A percentile compares a stretch with the other conserved stretches of the same genome.
These are phyloP conservation scores for Fusarium annulatum DNA, from an alignment of 2,329 filamentous ascomycete species.

Conservation along the genomic window DNA sequence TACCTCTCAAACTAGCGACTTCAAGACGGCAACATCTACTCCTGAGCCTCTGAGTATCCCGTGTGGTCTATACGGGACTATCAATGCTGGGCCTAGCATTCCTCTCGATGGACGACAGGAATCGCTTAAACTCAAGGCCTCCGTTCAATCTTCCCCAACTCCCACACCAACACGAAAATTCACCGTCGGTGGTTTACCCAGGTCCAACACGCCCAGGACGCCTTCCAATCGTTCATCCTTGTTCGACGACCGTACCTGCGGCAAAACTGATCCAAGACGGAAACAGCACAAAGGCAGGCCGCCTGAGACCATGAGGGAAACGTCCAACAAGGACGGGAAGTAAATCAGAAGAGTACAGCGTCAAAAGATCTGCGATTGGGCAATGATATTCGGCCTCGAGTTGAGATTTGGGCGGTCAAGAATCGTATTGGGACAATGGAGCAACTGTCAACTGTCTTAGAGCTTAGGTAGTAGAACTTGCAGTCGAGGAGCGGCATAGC, in stretches of 20 bases:
- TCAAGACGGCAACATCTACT: neutral
- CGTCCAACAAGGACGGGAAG: neutral
- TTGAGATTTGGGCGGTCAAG: neutral
- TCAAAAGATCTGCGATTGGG: rapidly evolving
- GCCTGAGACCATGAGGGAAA: rapidly evolving
- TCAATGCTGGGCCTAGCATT: neutral
- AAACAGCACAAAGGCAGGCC: rapidly evolving
- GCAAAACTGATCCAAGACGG: rapidly evolving
- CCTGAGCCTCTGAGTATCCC: rapidly evolving
- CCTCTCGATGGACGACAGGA: rapidly evolving
- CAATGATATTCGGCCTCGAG: neutral
- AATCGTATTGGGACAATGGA: neutral
- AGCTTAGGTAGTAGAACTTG: neutral
- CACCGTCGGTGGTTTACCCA: rapidly evolving
- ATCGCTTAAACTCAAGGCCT: neutral
- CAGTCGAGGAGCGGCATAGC: neutral
- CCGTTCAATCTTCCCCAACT: neutral
- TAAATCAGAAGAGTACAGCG: neutral
- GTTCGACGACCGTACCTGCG: rapidly evolving
- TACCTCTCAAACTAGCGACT: neutral
- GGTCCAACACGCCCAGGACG: too few species aligned
- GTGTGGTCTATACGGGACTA: rapidly evolving
- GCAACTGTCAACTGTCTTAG: neutral
- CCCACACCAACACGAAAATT: neutral
- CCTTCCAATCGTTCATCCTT: rapidly evolving